Percentiles rank a stretch among this genome's conserved stretches.
phyloP scores from a whole-genome alignment of 2,329 filamentous ascomycete species.

The Fusarium austroafricanum region DNA sequence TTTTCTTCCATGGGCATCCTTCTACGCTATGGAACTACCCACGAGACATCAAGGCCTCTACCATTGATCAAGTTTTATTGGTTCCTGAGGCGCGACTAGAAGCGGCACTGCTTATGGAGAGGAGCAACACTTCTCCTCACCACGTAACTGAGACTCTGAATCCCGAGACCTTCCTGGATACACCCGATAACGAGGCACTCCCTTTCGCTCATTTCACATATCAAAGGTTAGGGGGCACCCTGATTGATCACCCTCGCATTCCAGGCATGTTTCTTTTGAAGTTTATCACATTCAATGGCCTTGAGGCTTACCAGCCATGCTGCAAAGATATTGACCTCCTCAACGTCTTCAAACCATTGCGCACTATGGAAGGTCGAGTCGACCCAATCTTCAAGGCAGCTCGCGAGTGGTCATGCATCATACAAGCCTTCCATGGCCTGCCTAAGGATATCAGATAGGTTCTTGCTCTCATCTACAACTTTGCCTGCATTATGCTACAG shows the following conservation, averaged over 20 bases:
- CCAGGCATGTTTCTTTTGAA: slow-evolving; percentile 41
- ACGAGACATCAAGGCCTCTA: slow-evolving; percentile 27
- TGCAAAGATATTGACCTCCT: slow-evolving; percentile 31
- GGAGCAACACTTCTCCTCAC: not conserved
- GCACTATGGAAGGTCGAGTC: slow-evolving; percentile 32
- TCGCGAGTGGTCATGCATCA: slow-evolving; percentile 49
- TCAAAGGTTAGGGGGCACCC: slow-evolving; percentile 18
- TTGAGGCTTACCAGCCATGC: slow-evolving; percentile 49
- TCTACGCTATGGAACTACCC: slow-evolving; percentile 37
- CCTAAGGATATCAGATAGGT: slow-evolving; percentile 50
- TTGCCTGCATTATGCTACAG: slow-evolving; percentile 46
- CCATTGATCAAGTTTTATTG: slow-evolving; percentile 3
- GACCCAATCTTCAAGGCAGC: slow-evolving; percentile 47
- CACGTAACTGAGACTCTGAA: not conserved
- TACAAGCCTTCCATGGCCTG: slow-evolving; percentile 39
- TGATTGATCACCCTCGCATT: slow-evolving; percentile 42
- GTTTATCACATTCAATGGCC: slow-evolving; percentile 46
- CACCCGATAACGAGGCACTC: slow-evolving; percentile 28
- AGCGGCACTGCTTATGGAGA: slow-evolving; percentile 1
- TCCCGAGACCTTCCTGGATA: not conserved
- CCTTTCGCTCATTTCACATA: slow-evolving; percentile 44
- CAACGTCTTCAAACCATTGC: slow-evolving; percentile 40
- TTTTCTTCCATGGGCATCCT: slow-evolving; percentile 42
- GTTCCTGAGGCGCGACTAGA: not conserved
- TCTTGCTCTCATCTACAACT: slow-evolving; percentile 49